Evolutionary conservation across 176 grass and related monocot species (phyloP).

Genomic region (Juncus effusus): DNA sequence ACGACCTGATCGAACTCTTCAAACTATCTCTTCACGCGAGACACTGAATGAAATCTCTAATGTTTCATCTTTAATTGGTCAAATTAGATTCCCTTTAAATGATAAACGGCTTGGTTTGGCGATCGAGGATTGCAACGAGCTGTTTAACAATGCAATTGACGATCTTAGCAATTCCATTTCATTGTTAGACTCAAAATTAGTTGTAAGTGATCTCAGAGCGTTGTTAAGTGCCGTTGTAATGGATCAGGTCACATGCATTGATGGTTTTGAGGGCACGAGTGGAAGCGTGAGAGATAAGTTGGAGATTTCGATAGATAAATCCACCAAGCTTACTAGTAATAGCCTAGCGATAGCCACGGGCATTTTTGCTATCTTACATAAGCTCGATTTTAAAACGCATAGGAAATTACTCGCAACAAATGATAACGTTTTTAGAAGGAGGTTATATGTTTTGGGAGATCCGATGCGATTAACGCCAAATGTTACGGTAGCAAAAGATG

Average conservation of each 20-base stretch:
- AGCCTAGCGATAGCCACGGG: conserved; percentile 8
- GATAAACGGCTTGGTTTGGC: conserved; percentile 31
- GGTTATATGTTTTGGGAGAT: conserved; percentile 12
- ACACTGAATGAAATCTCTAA: conserved; percentile 24
- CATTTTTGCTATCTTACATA: conserved; percentile 23
- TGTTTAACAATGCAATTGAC: conserved; percentile 17
- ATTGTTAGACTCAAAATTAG: conserved; percentile 12
- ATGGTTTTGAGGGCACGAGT: conserved; percentile 15
- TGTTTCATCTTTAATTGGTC: conserved; percentile 8
- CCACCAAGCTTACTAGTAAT: conserved; percentile 19
- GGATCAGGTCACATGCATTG: conserved; percentile 24
- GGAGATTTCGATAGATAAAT: conserved; percentile 3
- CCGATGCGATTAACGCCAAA: conserved; percentile 7
- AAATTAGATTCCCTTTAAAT: conserved; percentile 3
- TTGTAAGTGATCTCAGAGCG: conserved; percentile 1
- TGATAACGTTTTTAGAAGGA: background rate
- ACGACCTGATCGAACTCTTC: conserved; percentile 31
- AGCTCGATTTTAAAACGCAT: conserved; percentile 24
- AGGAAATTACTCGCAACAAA: conserved; percentile 12
- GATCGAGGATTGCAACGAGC: conserved; percentile 28
- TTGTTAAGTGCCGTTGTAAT: conserved; percentile 28
- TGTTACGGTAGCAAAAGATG: conserved; percentile 15
- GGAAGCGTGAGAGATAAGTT: conserved; percentile 12
- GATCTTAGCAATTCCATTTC: conserved; percentile 26
- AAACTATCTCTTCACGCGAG: background rate